These are phyloP conservation scores for Papiliotrema fonsecae DNA, from an alignment of 1,284 basidiomycete genomes.

Conservation along the genomic window DNA sequence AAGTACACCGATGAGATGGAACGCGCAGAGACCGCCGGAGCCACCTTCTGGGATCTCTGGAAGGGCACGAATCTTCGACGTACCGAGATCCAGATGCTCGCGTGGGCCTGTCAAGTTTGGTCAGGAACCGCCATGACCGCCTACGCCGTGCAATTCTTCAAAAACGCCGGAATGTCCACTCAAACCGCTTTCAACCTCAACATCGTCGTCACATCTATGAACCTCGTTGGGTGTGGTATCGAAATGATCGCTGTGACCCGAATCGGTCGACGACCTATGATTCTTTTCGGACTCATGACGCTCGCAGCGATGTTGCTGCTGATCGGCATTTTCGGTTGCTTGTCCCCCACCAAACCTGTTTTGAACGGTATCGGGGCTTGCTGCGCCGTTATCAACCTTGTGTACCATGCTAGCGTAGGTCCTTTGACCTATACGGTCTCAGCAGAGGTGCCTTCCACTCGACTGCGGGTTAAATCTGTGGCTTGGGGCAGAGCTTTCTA, in stretches of 20 bases:
- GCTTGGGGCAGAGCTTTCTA: slow-evolving; percentile 11
- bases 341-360: neutral
- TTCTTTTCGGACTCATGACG: slow-evolving; percentile 4
- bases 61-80: slow-evolving; percentile 8
- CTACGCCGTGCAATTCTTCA: slow-evolving; percentile 24
- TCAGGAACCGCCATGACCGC: slow-evolving; percentile 21
- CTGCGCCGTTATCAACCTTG: slow-evolving; percentile 10
- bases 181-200: slow-evolving; percentile 8
- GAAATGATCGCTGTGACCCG: slow-evolving; percentile 32
- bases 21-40: slow-evolving; percentile 26
- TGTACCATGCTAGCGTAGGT: slow-evolving; percentile 20
- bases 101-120: slow-evolving; percentile 29
- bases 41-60: slow-evolving; percentile 35
- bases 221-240: slow-evolving; percentile 4
- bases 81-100: slow-evolving; percentile 16
- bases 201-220: slow-evolving; percentile 5
- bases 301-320: neutral
- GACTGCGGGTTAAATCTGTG: slow-evolving; percentile 4
- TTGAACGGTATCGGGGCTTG: slow-evolving; percentile 7
- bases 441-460: slow-evolving; percentile 24
- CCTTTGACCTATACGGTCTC: slow-evolving; percentile 43
- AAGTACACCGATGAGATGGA: slow-evolving; percentile 23
- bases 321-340: slow-evolving; percentile 8
- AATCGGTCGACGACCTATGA: slow-evolving; percentile 41
- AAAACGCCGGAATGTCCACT: slow-evolving; percentile 8